A percentile compares a stretch with the other conserved stretches of the same genome.
Conservation (phyloP, 768 basidiomycete species). For the Calocybe gangraenosa region DNA sequence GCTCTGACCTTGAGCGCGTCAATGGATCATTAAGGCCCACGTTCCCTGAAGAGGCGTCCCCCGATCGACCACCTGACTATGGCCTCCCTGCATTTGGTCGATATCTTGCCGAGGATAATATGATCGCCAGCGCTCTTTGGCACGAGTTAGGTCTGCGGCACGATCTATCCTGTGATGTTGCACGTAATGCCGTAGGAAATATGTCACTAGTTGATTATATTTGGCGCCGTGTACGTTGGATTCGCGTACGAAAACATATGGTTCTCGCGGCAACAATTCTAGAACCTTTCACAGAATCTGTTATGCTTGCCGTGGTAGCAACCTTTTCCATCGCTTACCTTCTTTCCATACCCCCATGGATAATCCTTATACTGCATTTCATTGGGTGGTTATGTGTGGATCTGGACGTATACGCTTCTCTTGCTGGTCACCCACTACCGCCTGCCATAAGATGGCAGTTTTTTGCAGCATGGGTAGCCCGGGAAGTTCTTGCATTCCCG, state of each 20-base stretch:
- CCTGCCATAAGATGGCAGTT: slow-evolving; percentile 51
- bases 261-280: slow-evolving; percentile 78
- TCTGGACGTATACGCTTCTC: slow-evolving; percentile 73
- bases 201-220: slow-evolving; percentile 86
- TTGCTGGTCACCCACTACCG: slow-evolving; percentile 63
- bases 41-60: slow-evolving; percentile 16
- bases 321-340: slow-evolving; percentile 50
- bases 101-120: slow-evolving; percentile 97
- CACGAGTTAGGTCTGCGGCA: slow-evolving; percentile 88
- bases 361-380: slow-evolving; percentile 59
- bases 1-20: slow-evolving; percentile 78
- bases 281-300: slow-evolving; percentile 91
- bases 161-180: slow-evolving; percentile 88
- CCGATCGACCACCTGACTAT: slow-evolving; percentile 9
- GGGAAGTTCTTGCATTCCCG: slow-evolving; percentile 84
- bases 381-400: slow-evolving; percentile 74
- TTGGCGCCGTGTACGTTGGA: slow-evolving; percentile 90
- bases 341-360: slow-evolving; percentile 45
- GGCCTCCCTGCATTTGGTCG: slow-evolving; percentile 82
- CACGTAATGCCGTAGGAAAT: slow-evolving; percentile 81
- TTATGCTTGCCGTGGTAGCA: slow-evolving; percentile 66
- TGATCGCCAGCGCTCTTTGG: slow-evolving; percentile 92
- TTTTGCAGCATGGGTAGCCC: slow-evolving; percentile 68
- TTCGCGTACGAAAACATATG: slow-evolving; percentile 95
- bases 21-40: slow-evolving; percentile 59